phyloP scores from a whole-genome alignment of 441 rosid species.

The Erodium chrysanthum region DNA sequence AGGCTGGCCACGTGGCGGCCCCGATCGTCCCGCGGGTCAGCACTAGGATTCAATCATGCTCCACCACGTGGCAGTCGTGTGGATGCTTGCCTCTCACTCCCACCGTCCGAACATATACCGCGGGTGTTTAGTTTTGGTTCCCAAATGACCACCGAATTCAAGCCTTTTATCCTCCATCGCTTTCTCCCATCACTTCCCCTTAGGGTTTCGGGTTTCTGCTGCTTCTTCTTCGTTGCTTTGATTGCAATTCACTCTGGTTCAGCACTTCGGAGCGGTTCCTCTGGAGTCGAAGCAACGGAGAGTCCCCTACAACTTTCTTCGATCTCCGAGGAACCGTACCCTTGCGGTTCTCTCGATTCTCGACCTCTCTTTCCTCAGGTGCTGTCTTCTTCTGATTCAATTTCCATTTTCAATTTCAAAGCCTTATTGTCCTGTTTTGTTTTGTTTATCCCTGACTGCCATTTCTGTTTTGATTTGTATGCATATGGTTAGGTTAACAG shows the following conservation, averaged over 20 bases:
- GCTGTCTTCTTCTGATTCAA: not conserved
- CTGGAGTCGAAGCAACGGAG: slow-evolving; percentile 9
- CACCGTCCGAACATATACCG: not conserved
- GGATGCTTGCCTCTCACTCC: not conserved
- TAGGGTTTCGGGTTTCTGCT: slow-evolving; percentile 6
- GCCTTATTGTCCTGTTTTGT: not conserved
- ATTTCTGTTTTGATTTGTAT: no score
- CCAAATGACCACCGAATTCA: slow-evolving; percentile 1
- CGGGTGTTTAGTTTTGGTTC: slow-evolving; percentile 1
- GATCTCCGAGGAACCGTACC: not conserved
- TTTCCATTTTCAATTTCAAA: no score
- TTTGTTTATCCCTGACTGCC: not conserved
- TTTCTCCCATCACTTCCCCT: not conserved
- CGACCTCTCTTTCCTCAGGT: not conserved
- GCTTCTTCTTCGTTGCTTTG: slow-evolving; percentile 4
- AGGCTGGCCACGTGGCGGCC: not conserved
- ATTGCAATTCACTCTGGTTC: not conserved
- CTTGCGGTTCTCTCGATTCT: not conserved
- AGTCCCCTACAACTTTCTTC: not conserved
- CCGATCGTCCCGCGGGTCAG: not conserved
- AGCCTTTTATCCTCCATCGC: not conserved
- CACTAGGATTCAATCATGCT: not conserved
- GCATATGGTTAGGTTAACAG: not conserved
- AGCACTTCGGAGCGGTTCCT: slow-evolving; percentile 1
- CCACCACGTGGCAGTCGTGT: not conserved